Conservation (phyloP, 108 stramenopile species). For the Seminavis robusta region DNA sequence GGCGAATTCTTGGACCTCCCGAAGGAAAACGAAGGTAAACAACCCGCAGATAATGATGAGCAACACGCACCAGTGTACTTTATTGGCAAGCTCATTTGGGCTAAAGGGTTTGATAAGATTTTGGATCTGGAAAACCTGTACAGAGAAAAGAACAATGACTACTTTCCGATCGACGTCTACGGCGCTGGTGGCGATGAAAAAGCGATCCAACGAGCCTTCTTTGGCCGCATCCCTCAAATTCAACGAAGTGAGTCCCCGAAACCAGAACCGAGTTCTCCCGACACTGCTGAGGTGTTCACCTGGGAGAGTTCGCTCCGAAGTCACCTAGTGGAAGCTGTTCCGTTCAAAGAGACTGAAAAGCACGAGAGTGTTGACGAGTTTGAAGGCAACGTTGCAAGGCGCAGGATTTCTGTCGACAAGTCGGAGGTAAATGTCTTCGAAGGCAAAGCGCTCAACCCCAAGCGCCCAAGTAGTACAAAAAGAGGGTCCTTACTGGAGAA, state of each 20-base stretch:
- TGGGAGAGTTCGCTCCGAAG: no score
- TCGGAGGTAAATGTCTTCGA: no score
- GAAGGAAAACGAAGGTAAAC: slow-evolving; percentile 1
- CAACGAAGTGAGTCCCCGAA: neutral
- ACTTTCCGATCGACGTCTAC: slow-evolving; percentile 74
- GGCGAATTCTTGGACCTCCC: slow-evolving; percentile 64
- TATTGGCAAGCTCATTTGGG: slow-evolving; percentile 94
- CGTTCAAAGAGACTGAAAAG: slow-evolving; percentile 2
- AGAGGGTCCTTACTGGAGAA: no score
- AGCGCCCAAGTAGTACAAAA: no score
- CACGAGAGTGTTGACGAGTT: neutral
- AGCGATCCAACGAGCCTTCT: slow-evolving; percentile 64
- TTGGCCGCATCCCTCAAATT: slow-evolving; percentile 43
- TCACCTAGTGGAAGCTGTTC: no score
- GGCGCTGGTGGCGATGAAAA: slow-evolving; percentile 68
- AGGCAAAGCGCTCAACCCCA: no score
- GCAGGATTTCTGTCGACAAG: no score
- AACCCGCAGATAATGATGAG: neutral
- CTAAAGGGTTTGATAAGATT: slow-evolving; percentile 90
- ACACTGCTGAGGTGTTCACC: no score
- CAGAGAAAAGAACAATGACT: slow-evolving; percentile 44
- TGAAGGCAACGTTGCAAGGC: no score
- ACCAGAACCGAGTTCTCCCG: no score
- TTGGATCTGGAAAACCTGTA: slow-evolving; percentile 65
- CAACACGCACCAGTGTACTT: slow-evolving; percentile 73